A percentile compares a stretch with the other conserved stretches of the same genome.
Conservation (phyloP, 2,329 filamentous ascomycete genomes). For the Sporothrix protearum region DNA sequence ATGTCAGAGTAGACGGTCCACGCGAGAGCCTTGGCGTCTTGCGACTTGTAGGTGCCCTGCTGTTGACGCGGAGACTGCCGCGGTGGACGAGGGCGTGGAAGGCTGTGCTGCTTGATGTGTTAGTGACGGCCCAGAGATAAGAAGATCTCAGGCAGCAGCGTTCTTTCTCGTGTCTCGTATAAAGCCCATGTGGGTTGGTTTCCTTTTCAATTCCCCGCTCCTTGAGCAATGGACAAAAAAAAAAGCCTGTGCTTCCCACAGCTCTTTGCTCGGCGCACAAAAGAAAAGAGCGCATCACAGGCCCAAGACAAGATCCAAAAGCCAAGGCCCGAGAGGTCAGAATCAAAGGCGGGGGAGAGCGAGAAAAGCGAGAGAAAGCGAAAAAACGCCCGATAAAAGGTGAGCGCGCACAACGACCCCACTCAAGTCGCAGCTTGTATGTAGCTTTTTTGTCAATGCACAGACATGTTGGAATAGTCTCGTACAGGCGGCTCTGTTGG, state of each 20-base stretch:
- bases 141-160: slow-evolving; percentile 8
- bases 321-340: background rate
- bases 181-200: background rate
- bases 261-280: background rate
- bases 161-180: background rate
- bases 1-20: background rate
- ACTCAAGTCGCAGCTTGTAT: background rate
- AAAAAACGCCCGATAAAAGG: background rate
- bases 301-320: too few species aligned
- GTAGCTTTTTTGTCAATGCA: background rate
- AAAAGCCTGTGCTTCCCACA: background rate
- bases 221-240: background rate
- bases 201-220: too few species aligned
- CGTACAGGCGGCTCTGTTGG: background rate
- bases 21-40: slow-evolving; percentile 17
- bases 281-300: background rate
- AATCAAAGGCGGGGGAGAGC: background rate
- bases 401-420: background rate
- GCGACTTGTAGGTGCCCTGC: background rate
- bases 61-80: background rate
- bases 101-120: slow-evolving; percentile 9
- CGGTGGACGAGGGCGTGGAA: background rate
- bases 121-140: background rate
- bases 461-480: background rate
- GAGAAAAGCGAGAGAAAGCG: background rate